Percentiles rank a stretch among this genome's conserved stretches.
phyloP scores from a whole-genome alignment of 495 filamentous ascomycete genomes.

The Bacidia rubella region DNA sequence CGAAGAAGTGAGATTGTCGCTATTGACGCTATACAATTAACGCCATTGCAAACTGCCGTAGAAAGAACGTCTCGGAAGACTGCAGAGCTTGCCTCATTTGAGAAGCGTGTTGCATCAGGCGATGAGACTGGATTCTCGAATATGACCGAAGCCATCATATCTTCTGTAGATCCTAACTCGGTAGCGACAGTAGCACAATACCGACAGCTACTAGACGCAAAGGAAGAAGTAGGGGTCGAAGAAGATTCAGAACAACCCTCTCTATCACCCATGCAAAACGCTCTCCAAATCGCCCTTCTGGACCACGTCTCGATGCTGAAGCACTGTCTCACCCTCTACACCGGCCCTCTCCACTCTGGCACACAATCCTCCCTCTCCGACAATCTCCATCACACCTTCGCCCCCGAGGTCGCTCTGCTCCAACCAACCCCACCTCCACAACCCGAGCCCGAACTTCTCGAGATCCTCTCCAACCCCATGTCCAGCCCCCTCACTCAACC shows the following conservation, averaged over 20 bases:
- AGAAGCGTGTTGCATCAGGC: constrained; percentile 60
- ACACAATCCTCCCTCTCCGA: constrained; percentile 39
- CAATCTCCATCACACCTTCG: constrained; percentile 36
- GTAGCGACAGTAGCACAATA: constrained; percentile 64
- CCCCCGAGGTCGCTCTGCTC: constrained; percentile 31
- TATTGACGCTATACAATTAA: constrained; percentile 48
- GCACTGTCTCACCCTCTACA: constrained; percentile 60
- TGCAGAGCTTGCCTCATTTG: constrained; percentile 60
- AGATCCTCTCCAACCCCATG: constrained; percentile 18
- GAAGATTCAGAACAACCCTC: constrained; percentile 29
- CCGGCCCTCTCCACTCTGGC: constrained; percentile 43
- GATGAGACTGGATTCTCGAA: constrained; percentile 50
- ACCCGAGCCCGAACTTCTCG: constrained; percentile 18
- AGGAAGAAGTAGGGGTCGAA: constrained; percentile 30
- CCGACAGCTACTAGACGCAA: constrained; percentile 50
- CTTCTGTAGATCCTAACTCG: constrained; percentile 53
- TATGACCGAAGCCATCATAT: constrained; percentile 58
- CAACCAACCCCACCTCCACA: constrained; percentile 19
- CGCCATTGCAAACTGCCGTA: constrained; percentile 72
- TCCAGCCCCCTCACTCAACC: constrained; percentile 5
- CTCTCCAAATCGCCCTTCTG: constrained; percentile 70
- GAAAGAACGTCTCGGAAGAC: constrained; percentile 89
- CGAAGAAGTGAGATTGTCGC: constrained; percentile 72
- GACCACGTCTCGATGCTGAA: constrained; percentile 84
- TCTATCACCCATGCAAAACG: constrained; percentile 56